Evolutionary conservation across 306 rosid genomes (phyloP), one percentile per base, ranked within the genome.

Genomic region (Vigna hirtella): DNA sequence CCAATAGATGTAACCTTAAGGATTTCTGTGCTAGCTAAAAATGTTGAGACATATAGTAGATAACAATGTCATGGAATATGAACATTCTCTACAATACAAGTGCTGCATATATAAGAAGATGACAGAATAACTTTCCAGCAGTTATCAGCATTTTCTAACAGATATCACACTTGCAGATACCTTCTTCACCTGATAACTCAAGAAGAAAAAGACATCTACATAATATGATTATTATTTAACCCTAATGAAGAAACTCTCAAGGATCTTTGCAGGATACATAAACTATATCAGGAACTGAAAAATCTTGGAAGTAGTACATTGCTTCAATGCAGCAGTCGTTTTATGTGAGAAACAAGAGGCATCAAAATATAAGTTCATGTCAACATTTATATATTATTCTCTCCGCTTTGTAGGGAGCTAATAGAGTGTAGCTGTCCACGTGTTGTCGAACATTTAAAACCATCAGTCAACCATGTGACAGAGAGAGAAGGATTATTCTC

Each of bases 401-500:
- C 67, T 48, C 13, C 26, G 40, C 49, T 69, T 36, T 34, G 55
- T 62, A 26, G 17, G 34, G 17, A 18, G 24, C 79, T 18, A 9
- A 61, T n/a, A 59, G 64, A 52, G 76, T 45, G 17, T 34, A 18
- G 30, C 9, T 34, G 32, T 51, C 63, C 75, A 55, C 45, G 17
- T 72, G 38, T n/a, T 15, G 55, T 57, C 59, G 57, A 75, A 26
- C 69, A 48, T 48, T 70, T 68, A 59, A 56, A 43, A 45, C 76
- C 50, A 12, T 47, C 69, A 78, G 36, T 69, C 51, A 68, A 45
- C 7, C 52, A 57, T 57, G 59, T 56, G 74, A 42, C 43, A 42
- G 7, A 77, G 63, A 64, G 73, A 62, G 34, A 64, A 63, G 40
- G 18, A n/a, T 77, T 70, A 48, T 70, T 78, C 77, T 70, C 61